Conservation (phyloP, 2,329 filamentous ascomycete genomes). For the Pyrenochaeta sp. region DNA sequence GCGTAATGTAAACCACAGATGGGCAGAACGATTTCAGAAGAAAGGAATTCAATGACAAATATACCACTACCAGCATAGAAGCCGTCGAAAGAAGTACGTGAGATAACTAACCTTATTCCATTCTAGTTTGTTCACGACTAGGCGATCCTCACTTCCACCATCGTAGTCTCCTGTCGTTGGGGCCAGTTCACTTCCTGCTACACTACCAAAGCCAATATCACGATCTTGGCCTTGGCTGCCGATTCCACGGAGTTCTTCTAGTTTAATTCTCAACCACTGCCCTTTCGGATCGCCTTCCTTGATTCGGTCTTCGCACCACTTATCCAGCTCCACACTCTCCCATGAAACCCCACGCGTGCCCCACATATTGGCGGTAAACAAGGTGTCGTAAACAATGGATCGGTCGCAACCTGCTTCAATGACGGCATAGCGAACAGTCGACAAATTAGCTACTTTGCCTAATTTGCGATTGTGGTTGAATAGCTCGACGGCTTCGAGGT, state of each 20-base stretch:
- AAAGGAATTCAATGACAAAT: too few relatives aligned
- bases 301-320: constrained; percentile 38
- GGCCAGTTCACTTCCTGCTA: constrained; percentile 12
- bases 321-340: constrained; percentile 26
- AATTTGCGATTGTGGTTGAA: constrained; percentile 46
- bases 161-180: constrained; percentile 26
- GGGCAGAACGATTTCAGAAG: too few relatives aligned
- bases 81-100: not conserved
- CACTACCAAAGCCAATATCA: not conserved
- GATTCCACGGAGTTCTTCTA: constrained; percentile 24
- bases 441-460: constrained; percentile 32
- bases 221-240: not conserved
- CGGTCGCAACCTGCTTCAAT: constrained; percentile 40
- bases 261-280: constrained; percentile 35
- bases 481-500: constrained; percentile 43
- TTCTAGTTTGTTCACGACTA: constrained; percentile 24
- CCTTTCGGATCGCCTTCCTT: constrained; percentile 32
- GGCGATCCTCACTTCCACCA: constrained; percentile 22
- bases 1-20: too few relatives aligned
- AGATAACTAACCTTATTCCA: constrained; percentile 40
- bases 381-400: constrained; percentile 42
- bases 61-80: not conserved
- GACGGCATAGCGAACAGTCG: constrained; percentile 36
- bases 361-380: constrained; percentile 31
- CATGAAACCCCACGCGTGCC: constrained; percentile 15